A percentile compares a stretch with the other conserved stretches of the same genome.
phyloP scores from a whole-genome alignment of 2,329 filamentous ascomycete genomes.

The Talaromyces islandicus region DNA sequence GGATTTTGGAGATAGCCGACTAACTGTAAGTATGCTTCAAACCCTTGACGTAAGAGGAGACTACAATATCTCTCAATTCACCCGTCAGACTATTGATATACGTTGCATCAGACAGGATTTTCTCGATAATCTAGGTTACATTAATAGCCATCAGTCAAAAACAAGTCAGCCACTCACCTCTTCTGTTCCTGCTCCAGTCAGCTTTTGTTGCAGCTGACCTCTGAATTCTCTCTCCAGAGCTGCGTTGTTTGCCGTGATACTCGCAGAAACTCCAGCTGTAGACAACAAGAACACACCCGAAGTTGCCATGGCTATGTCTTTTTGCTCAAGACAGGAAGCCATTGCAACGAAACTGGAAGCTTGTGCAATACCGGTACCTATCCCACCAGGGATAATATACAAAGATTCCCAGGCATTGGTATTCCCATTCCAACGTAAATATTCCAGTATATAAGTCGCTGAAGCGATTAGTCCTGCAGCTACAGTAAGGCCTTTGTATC shows the following conservation, averaged over 20 bases:
- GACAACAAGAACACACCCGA: conserved; percentile 43
- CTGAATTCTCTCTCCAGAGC: conserved; percentile 32
- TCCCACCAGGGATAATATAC: conserved; percentile 54
- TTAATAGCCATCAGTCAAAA: background rate
- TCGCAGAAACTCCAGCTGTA: conserved; percentile 39
- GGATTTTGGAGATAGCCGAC: background rate
- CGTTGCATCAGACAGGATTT: conserved; percentile 33
- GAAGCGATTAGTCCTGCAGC: conserved; percentile 47
- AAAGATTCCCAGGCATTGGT: conserved; percentile 52
- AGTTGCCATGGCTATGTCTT: conserved; percentile 46
- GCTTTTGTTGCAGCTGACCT: conserved; percentile 21
- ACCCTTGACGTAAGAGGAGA: conserved; percentile 22
- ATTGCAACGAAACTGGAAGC: conserved; percentile 47
- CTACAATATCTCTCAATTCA: conserved; percentile 19
- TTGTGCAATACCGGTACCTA: conserved; percentile 45
- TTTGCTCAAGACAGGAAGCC: conserved; percentile 39
- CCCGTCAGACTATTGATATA: conserved; percentile 31
- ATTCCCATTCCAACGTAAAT: conserved; percentile 54
- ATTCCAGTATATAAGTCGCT: conserved; percentile 47
- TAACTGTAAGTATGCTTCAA: conserved; percentile 24
- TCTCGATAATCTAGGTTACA: conserved; percentile 34
- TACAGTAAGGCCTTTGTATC: conserved; percentile 52
- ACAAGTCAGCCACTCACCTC: conserved; percentile 11
- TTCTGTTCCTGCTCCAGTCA: conserved; percentile 23
- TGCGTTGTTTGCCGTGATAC: conserved; percentile 33